Evolutionary conservation across 1,284 basidiomycete species (phyloP).

Genomic region (Porogramme epimiltina): DNA sequence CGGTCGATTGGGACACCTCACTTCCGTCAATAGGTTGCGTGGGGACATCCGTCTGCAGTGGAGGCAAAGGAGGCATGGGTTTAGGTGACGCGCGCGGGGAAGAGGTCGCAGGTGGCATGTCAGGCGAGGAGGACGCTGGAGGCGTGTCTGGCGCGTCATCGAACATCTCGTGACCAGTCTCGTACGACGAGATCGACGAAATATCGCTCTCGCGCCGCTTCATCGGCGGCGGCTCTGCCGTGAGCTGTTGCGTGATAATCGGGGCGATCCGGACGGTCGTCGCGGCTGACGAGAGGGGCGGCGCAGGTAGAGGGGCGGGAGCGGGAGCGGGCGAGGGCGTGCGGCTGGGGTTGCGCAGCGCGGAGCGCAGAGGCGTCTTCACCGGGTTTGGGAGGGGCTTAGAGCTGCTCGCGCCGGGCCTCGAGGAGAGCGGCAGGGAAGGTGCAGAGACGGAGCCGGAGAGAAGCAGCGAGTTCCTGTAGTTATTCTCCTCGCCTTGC

Average conservation of each 20-base stretch:
- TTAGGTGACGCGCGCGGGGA: not conserved
- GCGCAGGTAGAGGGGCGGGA: not conserved
- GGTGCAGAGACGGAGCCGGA: conserved; percentile 25
- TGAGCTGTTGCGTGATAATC: not conserved
- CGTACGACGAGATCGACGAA: conserved; percentile 59
- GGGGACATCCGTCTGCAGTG: conserved; percentile 4
- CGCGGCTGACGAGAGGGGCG: not conserved
- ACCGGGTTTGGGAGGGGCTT: conserved; percentile 19
- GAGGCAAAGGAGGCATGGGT: conserved; percentile 24
- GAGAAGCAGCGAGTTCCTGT: conserved; percentile 18
- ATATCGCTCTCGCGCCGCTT: conserved; percentile 34
- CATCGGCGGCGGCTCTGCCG: conserved; percentile 2
- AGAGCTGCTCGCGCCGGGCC: not conserved
- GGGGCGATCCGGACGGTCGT: conserved; percentile 11
- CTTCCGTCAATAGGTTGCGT: conserved; percentile 24
- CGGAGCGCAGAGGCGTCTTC: conserved; percentile 60
- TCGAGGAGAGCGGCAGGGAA: conserved; percentile 11
- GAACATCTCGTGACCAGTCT: conserved; percentile 55
- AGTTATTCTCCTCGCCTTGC: conserved; percentile 15
- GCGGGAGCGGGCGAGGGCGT: conserved; percentile 52
- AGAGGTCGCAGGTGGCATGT: conserved; percentile 1
- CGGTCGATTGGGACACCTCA: conserved; percentile 29
- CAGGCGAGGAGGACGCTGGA: conserved; percentile 2
- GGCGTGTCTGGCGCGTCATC: conserved; percentile 28
- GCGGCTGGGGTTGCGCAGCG: conserved; percentile 55